Evolutionary conservation across 1,139 yeast species (phyloP).

Genomic region (Blastobotrys illinoisensis): DNA sequence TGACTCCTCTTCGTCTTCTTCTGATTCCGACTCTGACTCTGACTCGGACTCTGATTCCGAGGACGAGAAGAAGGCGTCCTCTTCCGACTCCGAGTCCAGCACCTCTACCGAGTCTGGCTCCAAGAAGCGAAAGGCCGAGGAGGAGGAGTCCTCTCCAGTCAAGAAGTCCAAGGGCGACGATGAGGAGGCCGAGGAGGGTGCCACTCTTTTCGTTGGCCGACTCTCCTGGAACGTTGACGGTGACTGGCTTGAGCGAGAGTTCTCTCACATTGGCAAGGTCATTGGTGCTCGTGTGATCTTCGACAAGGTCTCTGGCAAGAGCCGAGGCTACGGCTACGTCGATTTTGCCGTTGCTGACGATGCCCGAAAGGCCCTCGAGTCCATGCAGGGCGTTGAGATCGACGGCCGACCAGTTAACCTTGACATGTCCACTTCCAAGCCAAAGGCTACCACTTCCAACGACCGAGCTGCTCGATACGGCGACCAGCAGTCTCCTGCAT

Average conservation of each 20-base stretch:
- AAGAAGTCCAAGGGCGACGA: conserved; percentile 37
- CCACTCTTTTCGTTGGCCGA: conserved; percentile 93
- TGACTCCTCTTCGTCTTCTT: conserved; percentile 16
- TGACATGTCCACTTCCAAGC: conserved; percentile 86
- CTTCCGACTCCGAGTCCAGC: conserved; percentile 26
- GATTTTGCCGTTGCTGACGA: conserved; percentile 72
- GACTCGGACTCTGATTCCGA: conserved; percentile 29
- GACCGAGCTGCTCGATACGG: conserved; percentile 88
- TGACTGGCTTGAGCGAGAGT: conserved; percentile 85
- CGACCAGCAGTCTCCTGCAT: conserved; percentile 84
- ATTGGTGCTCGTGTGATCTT: conserved; percentile 84
- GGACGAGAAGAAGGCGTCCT: conserved; percentile 20
- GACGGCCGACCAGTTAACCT: conserved; percentile 96
- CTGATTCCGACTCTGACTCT: conserved; percentile 29
- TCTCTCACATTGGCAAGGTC: conserved; percentile 78
- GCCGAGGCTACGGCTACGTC: conserved; percentile 97
- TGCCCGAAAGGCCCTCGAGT: conserved; percentile 86
- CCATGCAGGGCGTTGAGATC: conserved; percentile 86
- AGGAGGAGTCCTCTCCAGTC: conserved; percentile 29
- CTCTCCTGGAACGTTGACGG: conserved; percentile 97
- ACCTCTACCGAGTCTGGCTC: conserved; percentile 18
- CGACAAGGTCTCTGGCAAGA: conserved; percentile 88
- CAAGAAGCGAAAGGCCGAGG: conserved; percentile 36
- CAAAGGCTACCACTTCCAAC: conserved; percentile 44
- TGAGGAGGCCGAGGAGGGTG: conserved; percentile 49